Percentiles rank a stretch among this genome's conserved stretches.
These are phyloP conservation scores for Tuber indicum DNA, from an alignment of 495 filamentous ascomycete genomes.

Conservation along the genomic window DNA sequence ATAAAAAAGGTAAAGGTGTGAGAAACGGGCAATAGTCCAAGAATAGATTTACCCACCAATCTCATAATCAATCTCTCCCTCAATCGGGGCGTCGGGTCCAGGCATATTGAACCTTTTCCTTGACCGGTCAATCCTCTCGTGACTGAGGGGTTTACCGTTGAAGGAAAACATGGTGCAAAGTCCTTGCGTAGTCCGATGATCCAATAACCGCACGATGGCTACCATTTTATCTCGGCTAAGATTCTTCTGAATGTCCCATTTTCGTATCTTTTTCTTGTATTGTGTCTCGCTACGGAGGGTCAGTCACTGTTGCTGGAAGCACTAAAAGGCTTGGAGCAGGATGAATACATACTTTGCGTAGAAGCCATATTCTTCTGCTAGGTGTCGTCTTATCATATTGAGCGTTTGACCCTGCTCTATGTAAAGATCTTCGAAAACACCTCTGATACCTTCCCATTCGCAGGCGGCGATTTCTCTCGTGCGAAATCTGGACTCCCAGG, in stretches of 20 bases:
- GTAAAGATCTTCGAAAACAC: slow-evolving; percentile 8
- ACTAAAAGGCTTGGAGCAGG: background rate
- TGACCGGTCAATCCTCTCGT: slow-evolving; percentile 9
- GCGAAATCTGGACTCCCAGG: slow-evolving; percentile 9
- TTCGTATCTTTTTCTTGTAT: slow-evolving; percentile 12
- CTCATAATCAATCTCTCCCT: background rate
- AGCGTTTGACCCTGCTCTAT: background rate
- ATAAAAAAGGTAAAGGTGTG: background rate
- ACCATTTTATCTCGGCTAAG: slow-evolving; percentile 9
- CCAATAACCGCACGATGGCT: slow-evolving; percentile 7
- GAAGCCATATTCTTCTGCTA: slow-evolving; percentile 7
- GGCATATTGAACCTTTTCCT: slow-evolving; percentile 6
- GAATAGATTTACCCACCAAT: background rate
- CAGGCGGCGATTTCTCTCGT: background rate
- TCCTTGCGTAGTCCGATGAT: background rate
- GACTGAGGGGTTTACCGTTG: slow-evolving; percentile 4
- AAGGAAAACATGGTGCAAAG: slow-evolving; percentile 8
- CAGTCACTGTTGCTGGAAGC: background rate
- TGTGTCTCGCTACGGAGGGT: slow-evolving; percentile 6
- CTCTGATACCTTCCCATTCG: slow-evolving; percentile 14
- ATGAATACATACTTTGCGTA: slow-evolving; percentile 12
- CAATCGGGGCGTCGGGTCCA: background rate
- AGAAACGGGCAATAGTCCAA: background rate
- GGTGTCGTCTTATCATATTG: slow-evolving; percentile 4
- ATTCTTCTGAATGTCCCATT: slow-evolving; percentile 14